phyloP scores from a whole-genome alignment of 2,329 filamentous ascomycete species.

The Fusarium sp. region DNA sequence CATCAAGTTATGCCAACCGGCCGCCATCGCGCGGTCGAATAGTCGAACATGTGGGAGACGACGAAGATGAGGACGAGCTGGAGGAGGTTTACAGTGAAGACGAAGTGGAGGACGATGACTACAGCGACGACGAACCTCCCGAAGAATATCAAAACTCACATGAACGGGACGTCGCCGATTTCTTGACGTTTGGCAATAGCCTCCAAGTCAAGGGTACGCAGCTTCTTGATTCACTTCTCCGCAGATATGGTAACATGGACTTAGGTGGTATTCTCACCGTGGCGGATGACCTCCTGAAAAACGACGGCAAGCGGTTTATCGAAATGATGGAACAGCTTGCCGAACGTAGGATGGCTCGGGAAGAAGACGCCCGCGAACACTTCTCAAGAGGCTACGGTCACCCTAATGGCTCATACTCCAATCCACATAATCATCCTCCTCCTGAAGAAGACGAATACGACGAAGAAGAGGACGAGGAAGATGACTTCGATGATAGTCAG shows the following conservation, averaged over 20 bases:
- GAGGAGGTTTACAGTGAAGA: slow-evolving; percentile 61
- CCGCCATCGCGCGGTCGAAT: slow-evolving; percentile 80
- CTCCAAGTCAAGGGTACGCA: slow-evolving; percentile 85
- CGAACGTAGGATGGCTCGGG: slow-evolving; percentile 94
- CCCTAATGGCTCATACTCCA: slow-evolving; percentile 66
- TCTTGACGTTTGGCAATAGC: slow-evolving; percentile 97
- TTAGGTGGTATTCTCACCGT: slow-evolving; percentile 97
- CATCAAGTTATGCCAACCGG: slow-evolving; percentile 67
- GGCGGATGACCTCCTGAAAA: slow-evolving; percentile 96
- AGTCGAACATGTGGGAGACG: slow-evolving; percentile 68
- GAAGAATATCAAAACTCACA: slow-evolving; percentile 72
- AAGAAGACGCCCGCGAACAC: slow-evolving; percentile 79
- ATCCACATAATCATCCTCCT: slow-evolving; percentile 75
- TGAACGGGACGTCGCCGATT: slow-evolving; percentile 78
- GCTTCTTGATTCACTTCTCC: slow-evolving; percentile 54
- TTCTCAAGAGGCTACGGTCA: slow-evolving; percentile 67
- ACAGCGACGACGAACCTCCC: slow-evolving; percentile 70
- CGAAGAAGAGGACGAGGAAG: slow-evolving; percentile 69
- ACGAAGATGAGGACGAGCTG: slow-evolving; percentile 63
- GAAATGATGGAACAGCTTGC: slow-evolving; percentile 99
- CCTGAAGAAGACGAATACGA: slow-evolving; percentile 80
- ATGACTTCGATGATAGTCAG: slow-evolving; percentile 69
- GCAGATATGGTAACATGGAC: slow-evolving; percentile 57
- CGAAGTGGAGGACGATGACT: slow-evolving; percentile 66
- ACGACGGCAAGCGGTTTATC: slow-evolving; percentile 99